Evolutionary conservation across 139 green algal species (phyloP), one percentile per base, ranked within the genome.

Genomic region (Trebouxia sp.): DNA sequence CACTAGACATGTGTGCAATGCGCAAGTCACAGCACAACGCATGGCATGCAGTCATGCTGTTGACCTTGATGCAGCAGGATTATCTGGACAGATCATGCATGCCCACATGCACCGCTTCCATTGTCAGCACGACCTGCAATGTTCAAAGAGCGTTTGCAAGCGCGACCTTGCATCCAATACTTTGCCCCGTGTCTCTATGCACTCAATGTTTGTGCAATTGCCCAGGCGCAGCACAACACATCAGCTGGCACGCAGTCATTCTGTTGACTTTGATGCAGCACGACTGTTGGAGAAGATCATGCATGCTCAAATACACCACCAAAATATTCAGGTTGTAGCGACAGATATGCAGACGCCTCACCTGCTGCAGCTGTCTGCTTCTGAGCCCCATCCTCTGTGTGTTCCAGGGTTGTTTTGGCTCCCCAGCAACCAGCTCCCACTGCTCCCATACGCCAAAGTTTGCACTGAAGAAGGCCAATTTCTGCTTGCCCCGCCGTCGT

Each of bases 371-470:
- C 5, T 85, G 83, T 35, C 91, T 82, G 70, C 85, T 91, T 32
- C 80, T 82, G 22, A 94, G 70, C 6, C 70, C 76, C 50, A 93
- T 39, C 1, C 35, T 72, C 62, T 82, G 70, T 38, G 35, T 28
- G 37, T 82, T 50, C 89, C 89, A 94, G 12, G 85, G 47, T 24
- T 53, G 75, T 56, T 45, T 43, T 6, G 78, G 38, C 48, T 75
- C 69, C 6, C 51, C 50, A 5, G 76, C 53, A 22, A 70, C 56
- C 72, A 93, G 78, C 70, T 94, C 86, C 89, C 89, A 94, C 83
- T 94, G 92, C 89, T 94, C 92, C 88, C 89, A 95, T 1, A 86
- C 87, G 8, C 92, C 91, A 42, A 92, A 84, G 72, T 95, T 91
- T 26, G 65, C 32, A 82, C 85, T 92, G 85, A 88, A 93, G 83